Conservation (phyloP, 2,329 filamentous ascomycete species). For the Nigrospora osmanthi region DNA sequence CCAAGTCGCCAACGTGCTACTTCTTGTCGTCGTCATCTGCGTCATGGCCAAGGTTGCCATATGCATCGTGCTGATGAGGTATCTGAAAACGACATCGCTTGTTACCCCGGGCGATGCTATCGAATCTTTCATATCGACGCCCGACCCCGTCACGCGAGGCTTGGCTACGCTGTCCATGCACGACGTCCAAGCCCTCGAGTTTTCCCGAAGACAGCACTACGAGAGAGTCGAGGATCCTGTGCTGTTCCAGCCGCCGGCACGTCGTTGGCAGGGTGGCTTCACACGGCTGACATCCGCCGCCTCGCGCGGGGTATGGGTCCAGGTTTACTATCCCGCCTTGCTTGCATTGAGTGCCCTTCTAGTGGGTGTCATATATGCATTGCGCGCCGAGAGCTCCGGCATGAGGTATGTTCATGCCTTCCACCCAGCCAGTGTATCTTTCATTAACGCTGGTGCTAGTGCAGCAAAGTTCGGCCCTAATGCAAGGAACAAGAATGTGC, state of each 20-base stretch:
- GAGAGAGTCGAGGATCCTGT: slow-evolving; percentile 6
- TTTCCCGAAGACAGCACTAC: neutral
- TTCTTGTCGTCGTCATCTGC: slow-evolving; percentile 14
- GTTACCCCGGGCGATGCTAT: slow-evolving; percentile 43
- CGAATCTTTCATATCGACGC: slow-evolving; percentile 36
- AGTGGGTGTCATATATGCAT: too few relatives aligned
- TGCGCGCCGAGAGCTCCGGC: too few relatives aligned
- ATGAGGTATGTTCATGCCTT: too few relatives aligned
- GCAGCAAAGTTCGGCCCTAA: neutral
- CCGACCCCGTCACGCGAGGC: slow-evolving; percentile 31
- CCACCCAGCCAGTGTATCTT: too few relatives aligned
- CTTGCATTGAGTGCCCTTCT: too few relatives aligned
- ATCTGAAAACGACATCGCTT: slow-evolving; percentile 29
- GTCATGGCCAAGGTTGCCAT: slow-evolving; percentile 30
- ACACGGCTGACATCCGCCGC: neutral
- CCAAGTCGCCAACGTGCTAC: slow-evolving; percentile 9
- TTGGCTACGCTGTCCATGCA: slow-evolving; percentile 9
- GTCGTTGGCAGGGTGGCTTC: slow-evolving; percentile 4
- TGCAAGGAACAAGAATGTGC: neutral
- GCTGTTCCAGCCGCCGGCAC: slow-evolving; percentile 6
- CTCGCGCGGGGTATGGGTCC: neutral
- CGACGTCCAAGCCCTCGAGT: slow-evolving; percentile 2
- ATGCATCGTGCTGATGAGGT: too few relatives aligned
- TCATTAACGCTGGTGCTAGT: too few relatives aligned
- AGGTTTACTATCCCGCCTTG: too few relatives aligned